phyloP scores from a whole-genome alignment of 768 basidiomycete genomes.

The Russula abietina region DNA sequence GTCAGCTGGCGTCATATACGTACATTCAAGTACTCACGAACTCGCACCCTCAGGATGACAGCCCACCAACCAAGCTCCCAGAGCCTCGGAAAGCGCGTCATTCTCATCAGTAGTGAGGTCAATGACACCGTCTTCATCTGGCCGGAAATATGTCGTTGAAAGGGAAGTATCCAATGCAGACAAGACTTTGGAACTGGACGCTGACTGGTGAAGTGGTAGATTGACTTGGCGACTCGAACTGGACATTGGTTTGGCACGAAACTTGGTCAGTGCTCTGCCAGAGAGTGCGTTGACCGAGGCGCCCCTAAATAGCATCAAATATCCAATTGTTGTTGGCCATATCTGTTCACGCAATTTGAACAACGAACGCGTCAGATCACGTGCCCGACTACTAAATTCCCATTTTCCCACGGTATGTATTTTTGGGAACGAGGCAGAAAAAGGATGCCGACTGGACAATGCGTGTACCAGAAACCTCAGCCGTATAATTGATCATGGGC shows the following conservation, averaged over 20 bases:
- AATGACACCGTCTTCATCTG: slow-evolving; percentile 20
- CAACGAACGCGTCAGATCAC: slow-evolving; percentile 13
- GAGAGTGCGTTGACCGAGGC: no score
- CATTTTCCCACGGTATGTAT: slow-evolving; percentile 21
- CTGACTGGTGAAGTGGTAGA: background rate
- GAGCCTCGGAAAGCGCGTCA: background rate
- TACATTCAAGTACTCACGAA: background rate
- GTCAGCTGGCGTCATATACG: background rate
- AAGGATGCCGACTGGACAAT: background rate
- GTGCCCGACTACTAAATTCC: background rate
- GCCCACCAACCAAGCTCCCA: background rate
- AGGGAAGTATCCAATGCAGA: slow-evolving; percentile 4
- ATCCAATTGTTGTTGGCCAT: no score
- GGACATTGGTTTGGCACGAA: background rate
- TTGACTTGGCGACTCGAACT: background rate
- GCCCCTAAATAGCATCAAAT: background rate
- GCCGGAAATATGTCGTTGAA: background rate
- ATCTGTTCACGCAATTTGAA: background rate
- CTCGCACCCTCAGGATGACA: background rate
- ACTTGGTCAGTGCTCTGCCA: background rate
- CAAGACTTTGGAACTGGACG: slow-evolving; percentile 11
- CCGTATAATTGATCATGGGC: slow-evolving; percentile 17
- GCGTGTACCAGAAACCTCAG: background rate
- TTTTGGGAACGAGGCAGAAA: slow-evolving; percentile 13
- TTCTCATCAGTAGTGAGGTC: slow-evolving; percentile 20